Conservation (phyloP, 2,329 filamentous ascomycete genomes). For the Celoporthe dispersa region DNA sequence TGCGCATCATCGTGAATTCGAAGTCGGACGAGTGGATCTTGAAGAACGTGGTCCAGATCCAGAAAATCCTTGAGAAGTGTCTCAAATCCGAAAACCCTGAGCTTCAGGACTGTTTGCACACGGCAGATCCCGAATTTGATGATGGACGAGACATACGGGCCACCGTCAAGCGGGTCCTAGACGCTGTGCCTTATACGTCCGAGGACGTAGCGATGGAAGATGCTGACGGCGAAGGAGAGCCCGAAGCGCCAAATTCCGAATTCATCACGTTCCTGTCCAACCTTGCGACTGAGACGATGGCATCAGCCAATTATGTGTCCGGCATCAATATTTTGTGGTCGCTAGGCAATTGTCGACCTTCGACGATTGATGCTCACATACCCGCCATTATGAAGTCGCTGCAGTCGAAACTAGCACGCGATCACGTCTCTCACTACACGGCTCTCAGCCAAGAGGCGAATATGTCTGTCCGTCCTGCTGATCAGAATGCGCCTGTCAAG, state of each 20-base stretch:
- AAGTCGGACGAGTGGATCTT: conserved; percentile 92
- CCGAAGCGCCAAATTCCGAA: conserved; percentile 81
- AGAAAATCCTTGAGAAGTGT: conserved; percentile 88
- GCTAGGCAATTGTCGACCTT: conserved; percentile 80
- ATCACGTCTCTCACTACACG: conserved; percentile 82
- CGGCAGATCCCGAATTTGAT: conserved; percentile 70
- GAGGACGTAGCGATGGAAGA: conserved; percentile 75
- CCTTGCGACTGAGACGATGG: conserved; percentile 87
- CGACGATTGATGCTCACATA: conserved; percentile 89
- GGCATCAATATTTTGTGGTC: conserved; percentile 95
- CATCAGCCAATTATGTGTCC: conserved; percentile 78
- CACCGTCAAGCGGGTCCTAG: conserved; percentile 79
- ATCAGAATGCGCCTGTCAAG: conserved; percentile 61
- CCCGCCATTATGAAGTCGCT: conserved; percentile 88
- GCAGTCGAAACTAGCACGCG: conserved; percentile 87
- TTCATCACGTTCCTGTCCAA: conserved; percentile 83
- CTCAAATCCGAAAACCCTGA: conserved; percentile 88
- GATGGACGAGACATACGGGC: conserved; percentile 74
- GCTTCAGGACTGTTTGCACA: conserved; percentile 89
- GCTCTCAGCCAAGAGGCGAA: conserved; percentile 56
- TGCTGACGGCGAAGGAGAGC: conserved; percentile 81
- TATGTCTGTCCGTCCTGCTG: conserved; percentile 50
- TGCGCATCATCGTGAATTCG: conserved; percentile 85
- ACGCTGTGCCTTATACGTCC: conserved; percentile 69
- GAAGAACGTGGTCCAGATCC: conserved; percentile 74